Evolutionary conservation across 495 filamentous ascomycete genomes (phyloP).

Genomic region (Penicillium arizonense): DNA sequence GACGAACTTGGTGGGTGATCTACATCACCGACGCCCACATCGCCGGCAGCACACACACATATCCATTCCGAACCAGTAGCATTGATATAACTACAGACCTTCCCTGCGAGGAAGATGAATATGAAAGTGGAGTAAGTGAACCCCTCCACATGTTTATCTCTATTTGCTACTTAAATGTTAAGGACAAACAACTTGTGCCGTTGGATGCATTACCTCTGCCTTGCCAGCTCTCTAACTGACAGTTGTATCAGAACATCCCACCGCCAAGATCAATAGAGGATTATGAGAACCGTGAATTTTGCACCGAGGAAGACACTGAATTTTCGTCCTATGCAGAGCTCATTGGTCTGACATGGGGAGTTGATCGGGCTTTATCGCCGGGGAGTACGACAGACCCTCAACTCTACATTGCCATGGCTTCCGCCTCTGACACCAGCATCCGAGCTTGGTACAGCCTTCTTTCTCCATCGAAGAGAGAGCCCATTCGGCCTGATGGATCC

Average conservation of each 20-base stretch:
- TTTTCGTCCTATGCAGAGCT: constrained; percentile 23
- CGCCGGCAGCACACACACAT: constrained; percentile 21
- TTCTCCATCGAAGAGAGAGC: constrained; percentile 8
- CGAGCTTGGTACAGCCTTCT: constrained; percentile 16
- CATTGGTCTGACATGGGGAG: constrained; percentile 11
- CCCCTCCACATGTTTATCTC: too few relatives aligned
- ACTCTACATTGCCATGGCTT: constrained; percentile 7
- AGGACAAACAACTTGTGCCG: too few relatives aligned
- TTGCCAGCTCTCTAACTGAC: neutral
- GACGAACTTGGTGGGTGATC: constrained; percentile 31
- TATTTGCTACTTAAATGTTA: too few relatives aligned
- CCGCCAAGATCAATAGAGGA: constrained; percentile 9
- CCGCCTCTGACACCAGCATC: constrained; percentile 11
- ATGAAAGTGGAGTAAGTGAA: constrained; percentile 12
- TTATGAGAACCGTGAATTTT: constrained; percentile 21
- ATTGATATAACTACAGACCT: constrained; percentile 14
- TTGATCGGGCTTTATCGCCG: constrained; percentile 12
- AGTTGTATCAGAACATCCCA: constrained; percentile 12
- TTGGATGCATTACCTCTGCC: neutral
- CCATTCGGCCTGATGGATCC: constrained; percentile 14
- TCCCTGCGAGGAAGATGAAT: constrained; percentile 18
- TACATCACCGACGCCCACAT: constrained; percentile 28
- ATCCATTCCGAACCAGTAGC: constrained; percentile 16
- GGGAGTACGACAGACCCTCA: constrained; percentile 3
- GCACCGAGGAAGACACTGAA: constrained; percentile 4